phyloP scores from a whole-genome alignment of 1,139 yeast species.

The Geotrichum restrictum region DNA sequence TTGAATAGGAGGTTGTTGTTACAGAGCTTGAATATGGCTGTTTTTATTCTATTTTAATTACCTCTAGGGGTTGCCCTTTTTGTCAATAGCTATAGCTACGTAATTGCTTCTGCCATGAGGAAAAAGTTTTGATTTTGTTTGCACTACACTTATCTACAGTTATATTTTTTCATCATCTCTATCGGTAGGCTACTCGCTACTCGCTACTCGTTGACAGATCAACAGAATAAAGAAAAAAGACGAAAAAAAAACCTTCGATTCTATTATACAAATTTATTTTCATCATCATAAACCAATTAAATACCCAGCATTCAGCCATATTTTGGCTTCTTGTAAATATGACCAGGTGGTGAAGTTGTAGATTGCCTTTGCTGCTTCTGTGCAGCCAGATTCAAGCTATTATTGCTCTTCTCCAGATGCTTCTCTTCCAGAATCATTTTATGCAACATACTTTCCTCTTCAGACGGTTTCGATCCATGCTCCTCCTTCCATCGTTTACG shows the following conservation, averaged over 20 bases:
- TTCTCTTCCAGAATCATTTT: conserved; percentile 22
- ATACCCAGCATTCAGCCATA: neutral
- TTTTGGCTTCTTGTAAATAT: neutral
- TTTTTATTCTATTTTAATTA: no score
- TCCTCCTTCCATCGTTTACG: conserved; percentile 40
- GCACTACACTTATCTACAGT: no score
- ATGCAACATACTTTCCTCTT: conserved; percentile 34
- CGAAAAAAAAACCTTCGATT: neutral
- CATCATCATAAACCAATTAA: neutral
- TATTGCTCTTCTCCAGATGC: conserved; percentile 9
- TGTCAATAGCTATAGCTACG: no score
- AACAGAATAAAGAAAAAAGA: no score
- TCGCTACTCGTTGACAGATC: no score
- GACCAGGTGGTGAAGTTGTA: neutral
- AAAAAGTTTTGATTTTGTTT: neutral
- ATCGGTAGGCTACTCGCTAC: no score
- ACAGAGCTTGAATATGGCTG: neutral
- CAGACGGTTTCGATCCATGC: conserved; percentile 36
- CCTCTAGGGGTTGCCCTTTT: no score
- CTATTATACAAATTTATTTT: neutral
- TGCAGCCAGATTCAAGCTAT: no score
- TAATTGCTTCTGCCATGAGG: no score
- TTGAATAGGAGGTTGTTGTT: neutral
- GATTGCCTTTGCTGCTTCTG: neutral
- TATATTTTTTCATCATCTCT: no score